Evolutionary conservation across 164 flowering plant genomes (phyloP), one percentile per base, ranked within the genome.

Genomic region (Annona squamosa): DNA sequence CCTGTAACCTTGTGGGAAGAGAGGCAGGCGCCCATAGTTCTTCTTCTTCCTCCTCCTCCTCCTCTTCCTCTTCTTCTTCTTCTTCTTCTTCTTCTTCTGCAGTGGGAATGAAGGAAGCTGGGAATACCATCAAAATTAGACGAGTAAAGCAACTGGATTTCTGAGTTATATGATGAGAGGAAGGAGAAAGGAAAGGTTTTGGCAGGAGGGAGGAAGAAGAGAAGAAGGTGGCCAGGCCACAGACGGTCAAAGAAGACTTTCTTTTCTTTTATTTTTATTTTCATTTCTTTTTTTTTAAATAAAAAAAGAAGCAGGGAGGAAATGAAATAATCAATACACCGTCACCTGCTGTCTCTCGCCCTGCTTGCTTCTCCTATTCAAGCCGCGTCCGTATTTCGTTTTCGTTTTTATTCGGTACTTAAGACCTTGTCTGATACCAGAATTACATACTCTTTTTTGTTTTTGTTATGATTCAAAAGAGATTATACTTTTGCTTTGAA

Each of bases 1-100:
- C 97, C 91, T 75, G 79, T 86, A 43, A 90, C 90, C 77, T 86
- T 92, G 73, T 80, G 74, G 81, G 90, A 64, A n/a, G 97, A 94
- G n/a, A 91, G 72, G 78, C 98, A 92, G 65, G 67, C 62, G 19
- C 98, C 98, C 98, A 94, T 94, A 67, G 57, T 81, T 26, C 37
- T 26, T 26, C 37, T 26, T 26, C 37, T 26, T 26, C 37, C 37
- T 26, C 37, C 37, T 26, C 37, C 37, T 26, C 37, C 37, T 26
- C 37, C 37, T 26, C 37, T 1, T 26, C 37, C 37, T 26, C 37
- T 26, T 26, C 37, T 1, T 26, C 37, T 26, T 26, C 37, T 26
- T 26, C 37, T 26, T 26, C 37, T 26, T 26, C 37, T 26, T 26
- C 37, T 26, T 26, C 37, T 26, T 26, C 37, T 26, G 37, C 37